A percentile compares a stretch with the other conserved stretches of the same genome.
phyloP scores from a whole-genome alignment of 768 basidiomycete species.

The Rubroboletus pulcherrimus region DNA sequence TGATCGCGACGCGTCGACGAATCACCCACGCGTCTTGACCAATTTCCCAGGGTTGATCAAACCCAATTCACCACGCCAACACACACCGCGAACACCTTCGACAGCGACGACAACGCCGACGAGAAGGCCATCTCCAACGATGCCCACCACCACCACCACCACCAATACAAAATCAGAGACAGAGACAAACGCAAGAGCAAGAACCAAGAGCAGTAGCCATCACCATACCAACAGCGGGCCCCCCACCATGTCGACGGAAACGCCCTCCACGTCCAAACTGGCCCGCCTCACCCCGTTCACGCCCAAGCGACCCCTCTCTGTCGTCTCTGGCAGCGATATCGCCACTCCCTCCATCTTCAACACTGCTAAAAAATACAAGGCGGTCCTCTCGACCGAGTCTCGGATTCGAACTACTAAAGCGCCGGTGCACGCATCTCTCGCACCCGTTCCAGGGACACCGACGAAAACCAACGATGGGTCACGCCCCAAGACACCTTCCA shows the following conservation, averaged over 20 bases:
- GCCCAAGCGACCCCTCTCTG: constrained; percentile 49
- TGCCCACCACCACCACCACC: background rate
- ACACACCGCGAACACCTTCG: background rate
- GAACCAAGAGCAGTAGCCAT: background rate
- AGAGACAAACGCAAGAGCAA: background rate
- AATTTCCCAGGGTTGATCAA: constrained; percentile 32
- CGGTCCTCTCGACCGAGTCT: constrained; percentile 49
- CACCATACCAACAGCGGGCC: background rate
- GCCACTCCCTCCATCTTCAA: constrained; percentile 34
- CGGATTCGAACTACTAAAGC: constrained; percentile 32
- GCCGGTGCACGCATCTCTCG: constrained; percentile 26
- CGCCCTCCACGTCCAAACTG: constrained; percentile 35
- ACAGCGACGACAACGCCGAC: constrained; percentile 6
- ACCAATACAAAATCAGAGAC: background rate
- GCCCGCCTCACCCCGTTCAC: constrained; percentile 48
- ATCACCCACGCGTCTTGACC: constrained; percentile 18
- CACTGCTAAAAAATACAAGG: constrained; percentile 67
- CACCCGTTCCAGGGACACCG: constrained; percentile 53
- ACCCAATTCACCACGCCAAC: constrained; percentile 2
- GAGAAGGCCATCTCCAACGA: background rate
- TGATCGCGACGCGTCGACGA: constrained; percentile 27
- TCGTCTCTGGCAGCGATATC: constrained; percentile 31
- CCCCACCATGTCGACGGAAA: constrained; percentile 4
- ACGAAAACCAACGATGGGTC: constrained; percentile 38
- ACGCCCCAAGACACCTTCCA: constrained; percentile 53